Evolutionary conservation across 2,329 filamentous ascomycete species (phyloP).

Genomic region (Rosellinia necatrix): DNA sequence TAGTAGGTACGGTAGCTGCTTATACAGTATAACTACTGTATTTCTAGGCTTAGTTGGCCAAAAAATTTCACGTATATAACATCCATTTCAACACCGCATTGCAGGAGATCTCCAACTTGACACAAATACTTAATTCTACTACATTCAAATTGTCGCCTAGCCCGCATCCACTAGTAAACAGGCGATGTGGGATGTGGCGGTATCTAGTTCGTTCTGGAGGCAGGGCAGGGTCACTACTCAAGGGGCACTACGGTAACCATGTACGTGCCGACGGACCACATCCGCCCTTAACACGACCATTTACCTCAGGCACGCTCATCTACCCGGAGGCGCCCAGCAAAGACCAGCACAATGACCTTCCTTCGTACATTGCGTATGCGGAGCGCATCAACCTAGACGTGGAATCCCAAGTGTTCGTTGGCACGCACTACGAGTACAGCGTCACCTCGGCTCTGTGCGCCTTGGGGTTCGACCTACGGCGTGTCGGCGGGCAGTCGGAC

Average conservation of each 20-base stretch:
- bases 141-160: neutral
- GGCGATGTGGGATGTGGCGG: constrained; percentile 28
- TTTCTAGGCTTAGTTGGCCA: no score
- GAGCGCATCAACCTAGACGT: constrained; percentile 58
- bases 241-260: neutral
- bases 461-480: constrained; percentile 69
- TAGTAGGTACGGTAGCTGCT: no score
- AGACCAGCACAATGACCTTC: constrained; percentile 63
- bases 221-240: constrained; percentile 8
- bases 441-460: constrained; percentile 59
- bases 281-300: constrained; percentile 3
- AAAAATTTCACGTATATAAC: no score
- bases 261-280: neutral
- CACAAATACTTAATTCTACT: neutral
- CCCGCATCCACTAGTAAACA: constrained; percentile 1
- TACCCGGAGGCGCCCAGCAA: constrained; percentile 53
- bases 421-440: constrained; percentile 79
- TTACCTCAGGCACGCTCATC: constrained; percentile 34
- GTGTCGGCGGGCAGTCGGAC: constrained; percentile 70
- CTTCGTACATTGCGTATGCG: constrained; percentile 69
- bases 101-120: no score
- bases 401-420: constrained; percentile 65
- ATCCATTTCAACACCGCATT: no score
- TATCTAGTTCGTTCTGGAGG: constrained; percentile 10
- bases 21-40: no score